phyloP scores from a whole-genome alignment of 139 green algal species.

The Helicosporidium sp. region DNA sequence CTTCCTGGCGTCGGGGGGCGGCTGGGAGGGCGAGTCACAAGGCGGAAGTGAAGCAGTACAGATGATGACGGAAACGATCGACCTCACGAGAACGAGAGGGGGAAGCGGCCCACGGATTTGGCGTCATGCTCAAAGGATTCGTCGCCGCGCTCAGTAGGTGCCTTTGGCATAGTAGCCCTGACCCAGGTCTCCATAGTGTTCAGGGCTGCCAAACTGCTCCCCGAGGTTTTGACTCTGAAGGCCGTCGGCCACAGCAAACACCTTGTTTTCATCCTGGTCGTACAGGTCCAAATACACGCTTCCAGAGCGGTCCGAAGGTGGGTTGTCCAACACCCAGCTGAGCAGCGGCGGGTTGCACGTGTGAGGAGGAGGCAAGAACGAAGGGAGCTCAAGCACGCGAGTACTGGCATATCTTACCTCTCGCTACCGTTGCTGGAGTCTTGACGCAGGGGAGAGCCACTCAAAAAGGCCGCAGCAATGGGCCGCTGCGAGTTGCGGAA shows the following conservation, averaged over 20 bases:
- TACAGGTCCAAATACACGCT: not conserved
- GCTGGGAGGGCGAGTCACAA: no score
- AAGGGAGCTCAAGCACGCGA: not conserved
- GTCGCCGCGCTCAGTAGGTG: not conserved
- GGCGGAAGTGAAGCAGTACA: no score
- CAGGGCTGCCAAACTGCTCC: not conserved
- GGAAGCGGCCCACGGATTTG: not conserved
- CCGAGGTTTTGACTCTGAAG: not conserved
- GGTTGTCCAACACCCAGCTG: not conserved
- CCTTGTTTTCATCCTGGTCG: not conserved
- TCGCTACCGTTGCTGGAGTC: no score
- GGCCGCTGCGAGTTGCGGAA: not conserved
- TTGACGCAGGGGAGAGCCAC: not conserved
- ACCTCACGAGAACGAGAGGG: no score
- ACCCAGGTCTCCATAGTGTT: not conserved
- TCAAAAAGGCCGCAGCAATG: not conserved
- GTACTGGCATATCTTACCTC: no score
- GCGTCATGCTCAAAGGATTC: not conserved
- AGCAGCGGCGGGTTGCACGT: not conserved
- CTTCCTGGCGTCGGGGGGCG: no score
- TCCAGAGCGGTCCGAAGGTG: not conserved
- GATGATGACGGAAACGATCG: no score
- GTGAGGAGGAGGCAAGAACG: not conserved
- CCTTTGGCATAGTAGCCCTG: not conserved
- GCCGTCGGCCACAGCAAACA: not conserved